phyloP scores from a whole-genome alignment of 75 land plant genomes.

The Isoetes taiwanensis region DNA sequence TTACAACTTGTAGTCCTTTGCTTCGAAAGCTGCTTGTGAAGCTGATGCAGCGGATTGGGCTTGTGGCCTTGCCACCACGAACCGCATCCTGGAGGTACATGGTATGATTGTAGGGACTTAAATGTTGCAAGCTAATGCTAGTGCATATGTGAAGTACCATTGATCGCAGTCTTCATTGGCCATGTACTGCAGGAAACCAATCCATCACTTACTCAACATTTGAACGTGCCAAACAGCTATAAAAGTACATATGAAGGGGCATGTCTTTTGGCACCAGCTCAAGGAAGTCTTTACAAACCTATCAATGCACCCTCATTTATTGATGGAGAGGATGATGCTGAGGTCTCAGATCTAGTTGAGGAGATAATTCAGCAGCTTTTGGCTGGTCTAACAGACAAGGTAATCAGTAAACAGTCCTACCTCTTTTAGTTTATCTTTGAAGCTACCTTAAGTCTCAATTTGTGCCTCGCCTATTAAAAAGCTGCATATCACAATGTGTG shows the following conservation, averaged over 20 bases:
- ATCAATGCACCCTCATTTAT: neutral
- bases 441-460: too few species aligned
- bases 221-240: too few species aligned
- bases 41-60: conserved; percentile 77
- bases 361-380: conserved; percentile 79
- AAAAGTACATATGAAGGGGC: too few species aligned
- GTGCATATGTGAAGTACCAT: neutral
- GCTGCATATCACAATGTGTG: too few species aligned
- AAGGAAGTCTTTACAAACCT: neutral
- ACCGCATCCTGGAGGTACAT: conserved; percentile 70
- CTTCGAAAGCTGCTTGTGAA: conserved; percentile 80
- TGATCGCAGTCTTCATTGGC: neutral
- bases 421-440: too few species aligned
- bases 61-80: conserved; percentile 68
- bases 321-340: conserved; percentile 65
- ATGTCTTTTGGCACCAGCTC: conserved; percentile 2
- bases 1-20: conserved; percentile 66
- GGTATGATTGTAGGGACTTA: conserved; percentile 26
- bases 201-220: conserved; percentile 12
- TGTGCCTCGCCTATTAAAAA: too few species aligned
- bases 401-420: too few species aligned
- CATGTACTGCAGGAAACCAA: conserved; percentile 10
- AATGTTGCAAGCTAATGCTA: neutral
- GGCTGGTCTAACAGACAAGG: conserved; percentile 82
- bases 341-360: conserved; percentile 73